Percentiles rank a stretch among this genome's conserved stretches.
Evolutionary conservation across 352 stramenopile species (phyloP).

Genomic region (Elongisporangium anandrum): DNA sequence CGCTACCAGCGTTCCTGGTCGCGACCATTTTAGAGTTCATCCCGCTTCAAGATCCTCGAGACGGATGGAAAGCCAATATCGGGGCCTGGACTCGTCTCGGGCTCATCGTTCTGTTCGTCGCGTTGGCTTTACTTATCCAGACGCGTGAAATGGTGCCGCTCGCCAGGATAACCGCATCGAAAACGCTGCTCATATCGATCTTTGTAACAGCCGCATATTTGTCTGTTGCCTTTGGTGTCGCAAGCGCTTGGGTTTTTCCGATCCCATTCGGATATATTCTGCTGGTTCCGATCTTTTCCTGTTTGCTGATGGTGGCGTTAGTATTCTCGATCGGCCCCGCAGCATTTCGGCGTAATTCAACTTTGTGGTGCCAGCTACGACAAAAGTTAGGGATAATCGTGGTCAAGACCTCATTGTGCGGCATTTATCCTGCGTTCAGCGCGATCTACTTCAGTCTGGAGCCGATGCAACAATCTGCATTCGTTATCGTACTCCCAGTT

Average conservation of each 20-base stretch:
- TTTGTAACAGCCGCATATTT: conserved; percentile 7
- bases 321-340: conserved; percentile 10
- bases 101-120: conserved; percentile 7
- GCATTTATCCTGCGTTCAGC: conserved; percentile 14
- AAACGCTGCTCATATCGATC: conserved; percentile 6
- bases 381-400: conserved; percentile 6
- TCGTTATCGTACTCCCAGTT: conserved; percentile 8
- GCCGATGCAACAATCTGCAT: background rate
- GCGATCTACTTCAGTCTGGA: conserved; percentile 7
- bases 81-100: conserved; percentile 15
- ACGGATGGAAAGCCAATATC: conserved; percentile 19
- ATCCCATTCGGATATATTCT: conserved; percentile 20
- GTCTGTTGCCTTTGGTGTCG: conserved; percentile 3
- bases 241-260: conserved; percentile 17
- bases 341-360: too few relatives aligned
- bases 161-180: conserved; percentile 3
- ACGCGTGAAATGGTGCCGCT: conserved; percentile 7
- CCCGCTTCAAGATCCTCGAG: background rate
- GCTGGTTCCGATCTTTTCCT: conserved; percentile 10
- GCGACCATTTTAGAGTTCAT: conserved; percentile 1
- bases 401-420: conserved; percentile 5
- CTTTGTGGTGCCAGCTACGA: too few relatives aligned
- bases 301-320: conserved; percentile 12
- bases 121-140: conserved; percentile 1
- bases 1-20: background rate